These are phyloP conservation scores for Withania somnifera DNA, from an alignment of 305 asterid species.

Conservation along the genomic window DNA sequence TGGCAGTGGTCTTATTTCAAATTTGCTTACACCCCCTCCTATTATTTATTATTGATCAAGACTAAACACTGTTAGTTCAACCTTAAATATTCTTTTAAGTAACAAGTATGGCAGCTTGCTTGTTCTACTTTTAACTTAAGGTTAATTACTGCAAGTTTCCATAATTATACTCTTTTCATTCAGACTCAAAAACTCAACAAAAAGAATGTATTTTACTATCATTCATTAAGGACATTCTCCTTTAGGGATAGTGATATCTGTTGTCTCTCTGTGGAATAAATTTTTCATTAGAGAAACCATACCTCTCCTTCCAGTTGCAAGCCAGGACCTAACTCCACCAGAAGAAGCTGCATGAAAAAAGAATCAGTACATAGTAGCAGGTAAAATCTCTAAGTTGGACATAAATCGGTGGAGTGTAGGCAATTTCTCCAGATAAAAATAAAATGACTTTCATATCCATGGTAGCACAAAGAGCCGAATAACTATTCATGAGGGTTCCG, in stretches of 20 bases:
- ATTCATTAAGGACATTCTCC: not conserved
- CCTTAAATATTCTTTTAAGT: not conserved
- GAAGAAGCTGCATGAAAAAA: conserved; percentile 26
- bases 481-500: conserved; percentile 63
- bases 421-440: not conserved
- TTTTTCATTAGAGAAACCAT: conserved; percentile 4
- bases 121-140: not conserved
- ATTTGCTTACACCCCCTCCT: not conserved
- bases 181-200: not conserved
- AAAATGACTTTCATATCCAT: conserved; percentile 41
- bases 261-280: not conserved
- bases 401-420: not conserved
- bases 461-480: conserved; percentile 79
- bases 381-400: not conserved
- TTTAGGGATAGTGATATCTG: not conserved
- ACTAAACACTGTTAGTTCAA: not conserved
- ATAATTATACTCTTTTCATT: not conserved
- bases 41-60: not conserved
- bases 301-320: conserved; percentile 68
- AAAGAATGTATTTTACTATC: not conserved
- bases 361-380: not conserved
- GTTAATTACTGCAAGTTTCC: not conserved
- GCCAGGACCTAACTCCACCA: conserved; percentile 55
- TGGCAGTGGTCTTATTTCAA: not conserved
- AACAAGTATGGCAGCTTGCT: not conserved